phyloP scores from a whole-genome alignment of 805 yeast genomes.

The Lipomyces chichibuensis region DNA sequence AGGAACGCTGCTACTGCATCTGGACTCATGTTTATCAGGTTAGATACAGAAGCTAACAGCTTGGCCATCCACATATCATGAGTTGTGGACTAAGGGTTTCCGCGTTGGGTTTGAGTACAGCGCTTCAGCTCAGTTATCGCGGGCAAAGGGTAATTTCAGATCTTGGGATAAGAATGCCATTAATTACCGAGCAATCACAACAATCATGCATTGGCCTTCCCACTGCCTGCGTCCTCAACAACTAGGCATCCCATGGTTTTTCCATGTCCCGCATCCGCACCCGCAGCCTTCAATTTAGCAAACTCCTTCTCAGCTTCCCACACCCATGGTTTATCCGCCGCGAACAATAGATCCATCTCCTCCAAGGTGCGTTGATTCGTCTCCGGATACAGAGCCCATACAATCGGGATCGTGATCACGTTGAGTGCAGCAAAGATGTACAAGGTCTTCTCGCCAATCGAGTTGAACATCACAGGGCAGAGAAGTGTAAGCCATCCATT shows the following conservation, averaged over 20 bases:
- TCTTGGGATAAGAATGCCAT: not conserved
- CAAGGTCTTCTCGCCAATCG: conserved; percentile 42
- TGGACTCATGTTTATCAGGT: too few species aligned
- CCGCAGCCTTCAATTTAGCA: conserved; percentile 21
- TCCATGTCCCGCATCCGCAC: not conserved
- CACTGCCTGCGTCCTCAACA: too few species aligned
- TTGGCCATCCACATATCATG: too few species aligned
- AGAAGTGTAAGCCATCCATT: conserved; percentile 46
- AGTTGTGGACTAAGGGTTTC: too few species aligned
- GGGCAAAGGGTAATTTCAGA: too few species aligned
- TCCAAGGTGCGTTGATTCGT: conserved; percentile 61
- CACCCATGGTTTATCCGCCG: conserved; percentile 31
- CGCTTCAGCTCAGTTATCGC: too few species aligned
- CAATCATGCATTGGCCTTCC: too few species aligned
- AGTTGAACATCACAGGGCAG: conserved; percentile 43
- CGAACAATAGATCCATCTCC: conserved; percentile 61
- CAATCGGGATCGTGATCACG: conserved; percentile 35
- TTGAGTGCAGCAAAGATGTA: conserved; percentile 45
- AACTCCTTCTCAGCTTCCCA: conserved; percentile 34
- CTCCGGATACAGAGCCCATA: conserved; percentile 65
- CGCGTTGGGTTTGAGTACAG: too few species aligned
- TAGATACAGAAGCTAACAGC: too few species aligned
- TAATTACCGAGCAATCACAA: not conserved
- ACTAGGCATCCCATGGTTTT: too few species aligned
- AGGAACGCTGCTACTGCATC: too few species aligned